Conservation (phyloP, 2,329 filamentous ascomycete genomes). For the Fusarium domesticum region DNA sequence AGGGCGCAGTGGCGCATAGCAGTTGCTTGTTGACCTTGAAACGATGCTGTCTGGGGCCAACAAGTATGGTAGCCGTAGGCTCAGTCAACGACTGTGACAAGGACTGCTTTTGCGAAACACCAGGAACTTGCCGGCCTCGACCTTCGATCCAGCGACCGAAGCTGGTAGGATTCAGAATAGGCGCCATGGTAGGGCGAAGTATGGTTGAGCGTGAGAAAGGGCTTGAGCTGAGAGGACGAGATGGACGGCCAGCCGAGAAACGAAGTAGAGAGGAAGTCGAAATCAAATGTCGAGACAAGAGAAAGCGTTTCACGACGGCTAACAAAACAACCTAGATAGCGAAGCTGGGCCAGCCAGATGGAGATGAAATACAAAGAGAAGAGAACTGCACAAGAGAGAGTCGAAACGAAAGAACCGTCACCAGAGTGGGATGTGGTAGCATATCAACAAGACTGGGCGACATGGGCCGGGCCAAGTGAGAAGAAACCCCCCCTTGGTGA, state of each 20-base stretch:
- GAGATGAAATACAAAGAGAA: conserved; percentile 13
- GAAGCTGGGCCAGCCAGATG: conserved; percentile 25
- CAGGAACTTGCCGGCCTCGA: conserved; percentile 10
- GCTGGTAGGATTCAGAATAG: conserved; percentile 23
- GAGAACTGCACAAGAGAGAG: conserved; percentile 7
- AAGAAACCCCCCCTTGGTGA: too few species aligned
- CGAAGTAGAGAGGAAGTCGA: background rate
- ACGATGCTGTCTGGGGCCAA: conserved; percentile 41
- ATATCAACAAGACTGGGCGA: conserved; percentile 24
- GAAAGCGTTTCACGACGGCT: too few species aligned
- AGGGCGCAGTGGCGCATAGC: conserved; percentile 45
- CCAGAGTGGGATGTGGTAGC: conserved; percentile 20
- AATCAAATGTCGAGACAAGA: background rate
- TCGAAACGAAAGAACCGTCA: conserved; percentile 24
- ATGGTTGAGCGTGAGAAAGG: conserved; percentile 15
- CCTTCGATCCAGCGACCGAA: conserved; percentile 23
- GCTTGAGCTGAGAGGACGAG: too few species aligned
- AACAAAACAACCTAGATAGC: conserved; percentile 8
- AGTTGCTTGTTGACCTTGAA: conserved; percentile 45
- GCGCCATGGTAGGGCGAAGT: too few species aligned
- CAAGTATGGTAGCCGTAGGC: conserved; percentile 37
- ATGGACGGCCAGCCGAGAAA: background rate
- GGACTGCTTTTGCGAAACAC: conserved; percentile 23
- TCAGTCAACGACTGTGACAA: conserved; percentile 22
- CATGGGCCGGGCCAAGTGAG: too few species aligned